Evolutionary conservation across 2,329 filamentous ascomycete genomes (phyloP).

Genomic region (Neonectria ditissima): DNA sequence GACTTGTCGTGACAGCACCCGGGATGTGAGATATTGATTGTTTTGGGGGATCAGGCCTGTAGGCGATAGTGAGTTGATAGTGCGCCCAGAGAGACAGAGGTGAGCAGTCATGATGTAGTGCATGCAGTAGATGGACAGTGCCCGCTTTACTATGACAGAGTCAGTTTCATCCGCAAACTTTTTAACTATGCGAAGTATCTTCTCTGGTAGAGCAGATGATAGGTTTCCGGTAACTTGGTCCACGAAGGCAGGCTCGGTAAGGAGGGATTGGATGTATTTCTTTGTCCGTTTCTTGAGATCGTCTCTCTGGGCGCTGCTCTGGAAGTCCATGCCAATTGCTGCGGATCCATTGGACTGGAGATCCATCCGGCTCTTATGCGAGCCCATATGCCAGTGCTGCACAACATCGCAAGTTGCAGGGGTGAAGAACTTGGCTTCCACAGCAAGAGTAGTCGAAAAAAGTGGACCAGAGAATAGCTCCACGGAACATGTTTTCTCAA

Average conservation of each 20-base stretch:
- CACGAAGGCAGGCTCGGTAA: conserved; percentile 60
- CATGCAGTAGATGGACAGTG: conserved; percentile 67
- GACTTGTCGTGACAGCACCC: conserved; percentile 67
- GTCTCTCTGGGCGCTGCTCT: conserved; percentile 56
- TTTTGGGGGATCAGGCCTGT: conserved; percentile 59
- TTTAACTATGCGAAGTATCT: conserved; percentile 61
- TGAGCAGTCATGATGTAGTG: conserved; percentile 69
- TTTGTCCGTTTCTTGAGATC: conserved; percentile 60
- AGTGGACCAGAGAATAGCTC: conserved; percentile 61
- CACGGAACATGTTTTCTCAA: conserved; percentile 56
- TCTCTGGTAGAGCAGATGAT: conserved; percentile 58
- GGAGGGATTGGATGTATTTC: conserved; percentile 62
- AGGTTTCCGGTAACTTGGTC: conserved; percentile 62
- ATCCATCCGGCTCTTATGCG: conserved; percentile 52
- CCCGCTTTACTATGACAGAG: conserved; percentile 64
- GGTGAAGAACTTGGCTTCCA: conserved; percentile 65
- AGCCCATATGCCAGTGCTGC: conserved; percentile 63
- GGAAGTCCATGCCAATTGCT: conserved; percentile 63
- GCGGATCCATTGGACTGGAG: conserved; percentile 58
- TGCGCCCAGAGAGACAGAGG: conserved; percentile 61
- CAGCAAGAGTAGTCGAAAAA: conserved; percentile 59
- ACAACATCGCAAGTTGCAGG: conserved; percentile 60
- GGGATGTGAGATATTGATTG: conserved; percentile 60
- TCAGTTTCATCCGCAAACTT: conserved; percentile 59
- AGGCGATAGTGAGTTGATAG: conserved; percentile 55